Percentiles rank a stretch among this genome's conserved stretches.
Conservation (phyloP, 164 flowering plant species). For the Kalanchoe fedtschenkoi region DNA sequence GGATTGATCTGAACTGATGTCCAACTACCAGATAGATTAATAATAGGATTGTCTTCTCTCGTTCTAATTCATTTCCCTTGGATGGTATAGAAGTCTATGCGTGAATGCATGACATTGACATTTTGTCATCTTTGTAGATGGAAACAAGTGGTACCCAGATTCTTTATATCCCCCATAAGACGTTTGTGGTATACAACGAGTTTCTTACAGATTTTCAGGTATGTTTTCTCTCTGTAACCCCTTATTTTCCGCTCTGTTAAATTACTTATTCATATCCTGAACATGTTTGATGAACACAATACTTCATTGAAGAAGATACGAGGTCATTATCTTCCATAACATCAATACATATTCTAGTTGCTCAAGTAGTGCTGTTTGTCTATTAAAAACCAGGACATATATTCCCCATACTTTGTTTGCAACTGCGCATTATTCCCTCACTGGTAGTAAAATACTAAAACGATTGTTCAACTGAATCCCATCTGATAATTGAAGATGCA, state of each 20-base stretch:
- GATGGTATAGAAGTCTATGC: too few species aligned
- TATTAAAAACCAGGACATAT: not conserved
- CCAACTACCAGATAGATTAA: not conserved
- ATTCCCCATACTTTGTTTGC: slow-evolving; percentile 1
- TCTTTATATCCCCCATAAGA: not conserved
- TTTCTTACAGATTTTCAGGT: not conserved
- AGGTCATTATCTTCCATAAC: not conserved
- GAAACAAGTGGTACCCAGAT: not conserved
- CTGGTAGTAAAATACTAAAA: not conserved
- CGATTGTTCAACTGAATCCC: not conserved
- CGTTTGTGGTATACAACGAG: not conserved
- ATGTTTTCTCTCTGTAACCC: not conserved
- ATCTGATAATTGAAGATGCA: slow-evolving; percentile 1
- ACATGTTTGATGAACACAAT: not conserved
- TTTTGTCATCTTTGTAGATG: not conserved
- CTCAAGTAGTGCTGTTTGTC: not conserved
- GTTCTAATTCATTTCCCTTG: too few species aligned
- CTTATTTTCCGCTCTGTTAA: not conserved
- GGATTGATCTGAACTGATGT: not conserved
- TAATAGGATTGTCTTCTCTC: not conserved
- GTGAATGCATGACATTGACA: too few species aligned
- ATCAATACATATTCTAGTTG: not conserved
- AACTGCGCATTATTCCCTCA: not conserved
- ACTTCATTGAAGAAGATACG: not conserved
- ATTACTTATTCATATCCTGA: not conserved